Base-by-base conservation (phyloP, 495 filamentous ascomycete genomes). In the Oidiodendron maius region DNA sequence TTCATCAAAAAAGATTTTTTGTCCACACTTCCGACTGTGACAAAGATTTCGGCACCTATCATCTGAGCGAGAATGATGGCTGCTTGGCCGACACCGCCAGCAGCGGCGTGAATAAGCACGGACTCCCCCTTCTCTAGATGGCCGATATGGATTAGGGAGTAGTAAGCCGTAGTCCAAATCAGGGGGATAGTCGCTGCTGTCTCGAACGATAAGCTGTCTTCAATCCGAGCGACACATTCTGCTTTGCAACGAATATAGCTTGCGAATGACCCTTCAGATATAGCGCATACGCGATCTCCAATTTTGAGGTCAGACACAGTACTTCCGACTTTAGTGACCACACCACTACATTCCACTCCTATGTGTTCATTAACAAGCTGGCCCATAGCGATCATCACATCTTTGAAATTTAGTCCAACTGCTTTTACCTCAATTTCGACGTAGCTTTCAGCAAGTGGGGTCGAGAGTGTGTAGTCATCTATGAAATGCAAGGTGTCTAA, bases 11-110 rank as follows among this genome's bases (percentile, higher is more conserved):
- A 61, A 4, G 66, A 48, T 45, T 71, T 72, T 62, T 82, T 78
- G 28, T 74, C 71, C 0, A 56, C 41, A 5, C 67, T 69, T 0
- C 73, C 70, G 1, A 80, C 81, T 0, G 79, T 83, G 0, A 67
- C 75, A 58, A 73, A 82, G 16, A 84, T 64, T 48, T 78, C 70
- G 2, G 77, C 76, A 0, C 76, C 76, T 13, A 76, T 50, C 55
- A 68, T 65, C 28, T 77, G 70, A 0, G 76, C 73, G 0, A 84
- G 42, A 23, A 63, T 61, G 44, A 84, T 76, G 11, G 80, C 74
- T 6, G 78, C 78, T 55, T 82, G 79, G 1, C 80, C 81, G 1
- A 83, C 46, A 41, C 39, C 39, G 15, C 39, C 39, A 3, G 39
- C 15, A 4, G 39, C 39, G 13, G 39, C 39, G 16, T 83, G 77